Percentiles rank a stretch among this genome's conserved stretches.
Conservation (phyloP, 106 monocot genomes). For the Dioscorea alata region DNA sequence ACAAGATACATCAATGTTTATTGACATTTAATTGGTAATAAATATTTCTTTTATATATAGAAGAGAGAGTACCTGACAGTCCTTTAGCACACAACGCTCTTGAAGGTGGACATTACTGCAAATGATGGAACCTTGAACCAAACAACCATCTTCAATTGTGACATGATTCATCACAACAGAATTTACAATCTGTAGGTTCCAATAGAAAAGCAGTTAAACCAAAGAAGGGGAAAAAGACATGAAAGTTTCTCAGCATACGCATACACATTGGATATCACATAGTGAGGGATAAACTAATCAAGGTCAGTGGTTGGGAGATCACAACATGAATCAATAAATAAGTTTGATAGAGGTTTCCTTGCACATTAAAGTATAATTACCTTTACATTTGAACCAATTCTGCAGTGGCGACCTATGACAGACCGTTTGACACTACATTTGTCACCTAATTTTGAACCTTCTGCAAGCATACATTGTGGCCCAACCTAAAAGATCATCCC, state of each 20-base stretch:
- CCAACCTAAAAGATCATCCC: conserved; percentile 51
- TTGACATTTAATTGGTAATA: no score
- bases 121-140: conserved; percentile 83
- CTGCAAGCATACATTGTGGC: conserved; percentile 90
- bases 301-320: no score
- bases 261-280: no score
- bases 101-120: conserved; percentile 94
- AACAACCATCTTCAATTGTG: conserved; percentile 88
- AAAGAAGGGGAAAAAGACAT: no score
- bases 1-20: no score
- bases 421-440: conserved; percentile 97
- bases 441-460: conserved; percentile 92
- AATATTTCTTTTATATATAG: no score
- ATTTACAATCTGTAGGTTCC: conserved; percentile 66
- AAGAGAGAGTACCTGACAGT: conserved; percentile 67
- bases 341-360: no score
- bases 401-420: conserved; percentile 91
- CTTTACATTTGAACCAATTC: conserved; percentile 99
- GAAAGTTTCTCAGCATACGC: no score
- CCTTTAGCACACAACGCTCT: conserved; percentile 86
- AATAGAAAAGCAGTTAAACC: no score
- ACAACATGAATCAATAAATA: no score
- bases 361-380: conserved; percentile 16
- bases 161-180: conserved; percentile 99
- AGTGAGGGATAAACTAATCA: no score